phyloP scores from a whole-genome alignment of 768 basidiomycete genomes.

The Postia placenta region DNA sequence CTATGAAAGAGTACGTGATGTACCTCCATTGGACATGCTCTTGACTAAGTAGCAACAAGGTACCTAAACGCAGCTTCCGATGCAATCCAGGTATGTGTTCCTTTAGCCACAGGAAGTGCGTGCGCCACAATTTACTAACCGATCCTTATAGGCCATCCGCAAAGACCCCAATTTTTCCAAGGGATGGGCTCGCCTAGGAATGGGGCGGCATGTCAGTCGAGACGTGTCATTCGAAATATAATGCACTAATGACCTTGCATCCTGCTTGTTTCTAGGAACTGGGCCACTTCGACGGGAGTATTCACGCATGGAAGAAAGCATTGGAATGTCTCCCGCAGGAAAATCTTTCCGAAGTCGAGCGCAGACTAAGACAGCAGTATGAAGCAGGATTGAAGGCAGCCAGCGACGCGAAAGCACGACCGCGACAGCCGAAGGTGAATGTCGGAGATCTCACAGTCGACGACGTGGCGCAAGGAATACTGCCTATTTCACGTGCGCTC shows the following conservation, averaged over 20 bases:
- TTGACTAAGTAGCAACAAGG: not conserved
- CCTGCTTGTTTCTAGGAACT: conserved; percentile 7
- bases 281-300: conserved; percentile 5
- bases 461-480: conserved; percentile 2
- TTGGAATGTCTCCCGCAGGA: conserved; percentile 7
- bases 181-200: conserved; percentile 20
- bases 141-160: conserved; percentile 14
- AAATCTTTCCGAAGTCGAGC: conserved; percentile 8
- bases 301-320: conserved; percentile 13
- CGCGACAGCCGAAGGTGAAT: no score
- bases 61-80: conserved; percentile 13
- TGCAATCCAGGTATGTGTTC: conserved; percentile 9
- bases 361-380: conserved; percentile 16
- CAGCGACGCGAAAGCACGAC: conserved; percentile 2
- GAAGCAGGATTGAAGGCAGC: conserved; percentile 11
- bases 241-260: not conserved
- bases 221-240: not conserved
- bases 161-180: conserved; percentile 18
- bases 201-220: conserved; percentile 12
- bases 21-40: no score
- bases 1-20: conserved; percentile 29
- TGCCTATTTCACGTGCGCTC: conserved; percentile 18
- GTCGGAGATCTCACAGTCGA: not conserved
- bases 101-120: not conserved
- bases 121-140: not conserved